Conservation (phyloP, 2,329 filamentous ascomycete genomes). For the Decorospora gaudefroyi region DNA sequence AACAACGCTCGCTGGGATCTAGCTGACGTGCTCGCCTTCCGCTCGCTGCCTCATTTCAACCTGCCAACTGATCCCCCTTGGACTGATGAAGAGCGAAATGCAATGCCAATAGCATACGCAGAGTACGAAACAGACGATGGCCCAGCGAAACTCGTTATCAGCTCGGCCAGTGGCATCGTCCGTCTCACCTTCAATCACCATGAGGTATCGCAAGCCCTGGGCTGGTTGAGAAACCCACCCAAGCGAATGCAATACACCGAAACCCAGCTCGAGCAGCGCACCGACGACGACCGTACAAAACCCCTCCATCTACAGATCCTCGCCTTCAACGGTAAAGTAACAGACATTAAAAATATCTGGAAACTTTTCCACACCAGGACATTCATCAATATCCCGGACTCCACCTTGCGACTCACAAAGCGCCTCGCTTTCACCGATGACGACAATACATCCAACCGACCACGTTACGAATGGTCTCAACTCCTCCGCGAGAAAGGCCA, state of each 20-base stretch:
- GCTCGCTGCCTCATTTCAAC: conserved; percentile 35
- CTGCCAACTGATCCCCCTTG: conserved; percentile 30
- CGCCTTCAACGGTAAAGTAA: conserved; percentile 51
- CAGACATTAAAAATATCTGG: conserved; percentile 42
- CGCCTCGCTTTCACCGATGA: conserved; percentile 41
- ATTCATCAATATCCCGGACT: conserved; percentile 50
- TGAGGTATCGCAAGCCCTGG: conserved; percentile 21
- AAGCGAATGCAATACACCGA: conserved; percentile 24
- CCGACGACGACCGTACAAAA: conserved; percentile 33
- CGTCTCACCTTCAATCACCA: conserved; percentile 35
- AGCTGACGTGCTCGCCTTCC: conserved; percentile 37
- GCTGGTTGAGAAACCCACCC: conserved; percentile 15
- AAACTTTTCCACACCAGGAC: conserved; percentile 32
- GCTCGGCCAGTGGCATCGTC: conserved; percentile 33
- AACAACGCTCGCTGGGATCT: conserved; percentile 42
- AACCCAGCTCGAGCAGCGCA: conserved; percentile 40
- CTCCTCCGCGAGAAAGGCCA: conserved; percentile 22
- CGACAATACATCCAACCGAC: not conserved
- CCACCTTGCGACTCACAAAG: conserved; percentile 48
- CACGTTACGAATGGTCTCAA: conserved; percentile 28
- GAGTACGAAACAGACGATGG: conserved; percentile 26
- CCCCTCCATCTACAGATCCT: conserved; percentile 43
- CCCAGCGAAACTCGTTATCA: conserved; percentile 22
- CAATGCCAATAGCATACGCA: conserved; percentile 6
- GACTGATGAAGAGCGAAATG: conserved; percentile 14